Evolutionary conservation across 495 filamentous ascomycete genomes (phyloP).

Genomic region (Penicillium ucsense): DNA sequence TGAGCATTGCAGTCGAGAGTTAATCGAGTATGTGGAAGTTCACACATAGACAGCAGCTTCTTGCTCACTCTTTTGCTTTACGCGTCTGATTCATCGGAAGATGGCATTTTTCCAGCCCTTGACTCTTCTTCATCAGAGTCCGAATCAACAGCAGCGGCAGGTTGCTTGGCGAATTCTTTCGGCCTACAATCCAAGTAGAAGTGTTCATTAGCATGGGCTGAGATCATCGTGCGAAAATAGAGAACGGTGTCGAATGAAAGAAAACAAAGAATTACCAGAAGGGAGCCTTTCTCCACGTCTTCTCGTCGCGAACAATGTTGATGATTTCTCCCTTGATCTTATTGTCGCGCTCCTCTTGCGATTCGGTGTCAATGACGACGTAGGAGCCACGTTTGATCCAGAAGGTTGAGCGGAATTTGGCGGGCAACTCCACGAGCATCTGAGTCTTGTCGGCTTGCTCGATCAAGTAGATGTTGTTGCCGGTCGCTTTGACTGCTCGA

Average conservation of each 20-base stretch:
- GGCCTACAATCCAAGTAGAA: slow-evolving; percentile 46
- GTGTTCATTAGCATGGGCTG: not conserved
- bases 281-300: slow-evolving; percentile 76
- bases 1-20: slow-evolving; percentile 2
- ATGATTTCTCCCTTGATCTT: slow-evolving; percentile 83
- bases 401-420: slow-evolving; percentile 78
- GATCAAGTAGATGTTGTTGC: slow-evolving; percentile 78
- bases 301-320: slow-evolving; percentile 87
- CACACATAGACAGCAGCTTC: not conserved
- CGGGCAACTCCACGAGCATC: slow-evolving; percentile 62
- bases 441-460: slow-evolving; percentile 47
- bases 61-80: slow-evolving; percentile 1
- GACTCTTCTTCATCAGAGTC: slow-evolving; percentile 59
- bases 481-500: slow-evolving; percentile 67
- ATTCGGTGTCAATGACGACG: slow-evolving; percentile 67
- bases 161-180: slow-evolving; percentile 61
- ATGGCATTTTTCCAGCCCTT: slow-evolving; percentile 71
- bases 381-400: slow-evolving; percentile 85
- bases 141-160: slow-evolving; percentile 25
- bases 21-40: not conserved
- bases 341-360: slow-evolving; percentile 58
- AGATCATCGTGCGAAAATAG: no score
- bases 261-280: slow-evolving; percentile 55
- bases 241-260: no score
- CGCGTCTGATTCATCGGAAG: slow-evolving; percentile 49